These are phyloP conservation scores for Russula compacta DNA, from an alignment of 768 basidiomycete genomes.

Conservation along the genomic window DNA sequence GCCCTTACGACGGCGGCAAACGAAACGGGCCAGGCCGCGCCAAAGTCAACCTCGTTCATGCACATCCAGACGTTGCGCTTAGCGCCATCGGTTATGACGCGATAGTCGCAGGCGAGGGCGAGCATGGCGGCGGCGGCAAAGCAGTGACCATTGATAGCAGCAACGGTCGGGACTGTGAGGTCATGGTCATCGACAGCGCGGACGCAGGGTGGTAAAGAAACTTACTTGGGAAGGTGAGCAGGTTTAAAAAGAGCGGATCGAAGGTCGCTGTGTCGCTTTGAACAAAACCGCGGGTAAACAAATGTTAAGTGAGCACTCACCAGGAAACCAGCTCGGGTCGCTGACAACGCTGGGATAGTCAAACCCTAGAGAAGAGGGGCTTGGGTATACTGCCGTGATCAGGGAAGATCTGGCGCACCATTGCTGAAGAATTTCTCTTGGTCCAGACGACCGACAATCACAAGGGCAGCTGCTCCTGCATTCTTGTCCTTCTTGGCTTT, in stretches of 20 bases:
- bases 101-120: conserved; percentile 76
- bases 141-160: conserved; percentile 77
- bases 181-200: not conserved
- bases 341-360: conserved; percentile 44
- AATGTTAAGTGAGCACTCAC: conserved; percentile 32
- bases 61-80: conserved; percentile 74
- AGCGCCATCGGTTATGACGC: conserved; percentile 78
- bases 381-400: not conserved
- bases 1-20: conserved; percentile 54
- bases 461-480: conserved; percentile 59
- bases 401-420: conserved; percentile 33
- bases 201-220: not conserved
- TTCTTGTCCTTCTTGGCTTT: conserved; percentile 31
- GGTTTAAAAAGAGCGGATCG: conserved; percentile 59
- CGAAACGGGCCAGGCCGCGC: conserved; percentile 68
- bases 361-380: conserved; percentile 38
- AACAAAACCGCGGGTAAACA: not conserved
- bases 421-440: conserved; percentile 91
- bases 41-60: conserved; percentile 91
- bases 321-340: conserved; percentile 56
- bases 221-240: conserved; percentile 70
- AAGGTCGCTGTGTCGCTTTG: conserved; percentile 27
- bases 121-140: conserved; percentile 81
- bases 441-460: conserved; percentile 63
- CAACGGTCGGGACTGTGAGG: conserved; percentile 59